A percentile compares a stretch with the other conserved stretches of the same genome.
Evolutionary conservation across 441 rosid genomes (phyloP).

Genomic region (Rhodomyrtus psidioides): DNA sequence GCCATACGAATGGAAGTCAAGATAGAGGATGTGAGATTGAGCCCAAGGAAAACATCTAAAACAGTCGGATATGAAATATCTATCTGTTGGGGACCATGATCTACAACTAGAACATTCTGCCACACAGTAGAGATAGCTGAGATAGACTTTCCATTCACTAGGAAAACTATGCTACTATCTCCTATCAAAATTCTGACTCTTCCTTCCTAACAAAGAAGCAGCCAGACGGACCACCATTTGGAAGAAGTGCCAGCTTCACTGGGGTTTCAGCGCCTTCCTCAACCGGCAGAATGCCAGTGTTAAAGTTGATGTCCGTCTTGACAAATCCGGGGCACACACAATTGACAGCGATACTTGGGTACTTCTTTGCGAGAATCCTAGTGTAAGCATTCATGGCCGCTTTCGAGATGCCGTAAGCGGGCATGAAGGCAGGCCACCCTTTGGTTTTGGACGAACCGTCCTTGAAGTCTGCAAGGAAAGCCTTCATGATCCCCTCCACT

Average conservation of each 20-base stretch:
- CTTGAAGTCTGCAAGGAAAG: not conserved
- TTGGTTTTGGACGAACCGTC: not conserved
- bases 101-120: not conserved
- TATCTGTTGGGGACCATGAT: not conserved
- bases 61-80: not conserved
- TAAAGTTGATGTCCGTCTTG: not conserved
- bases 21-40: not conserved
- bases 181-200: not conserved
- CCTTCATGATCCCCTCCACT: not conserved
- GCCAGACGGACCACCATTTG: not conserved
- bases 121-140: not conserved
- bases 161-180: not conserved
- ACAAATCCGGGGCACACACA: conserved; percentile 8
- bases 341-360: not conserved
- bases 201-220: not conserved
- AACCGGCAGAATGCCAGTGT: not conserved
- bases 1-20: not conserved
- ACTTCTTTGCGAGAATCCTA: not conserved
- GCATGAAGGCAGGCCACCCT: conserved; percentile 3
- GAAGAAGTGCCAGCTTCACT: not conserved
- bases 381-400: not conserved
- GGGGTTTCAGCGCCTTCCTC: not conserved
- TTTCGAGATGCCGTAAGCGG: conserved; percentile 2
- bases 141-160: not conserved
- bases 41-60: not conserved